These are phyloP conservation scores for Lepidium aucheri DNA, from an alignment of 345 rosid genomes.

Conservation along the genomic window DNA sequence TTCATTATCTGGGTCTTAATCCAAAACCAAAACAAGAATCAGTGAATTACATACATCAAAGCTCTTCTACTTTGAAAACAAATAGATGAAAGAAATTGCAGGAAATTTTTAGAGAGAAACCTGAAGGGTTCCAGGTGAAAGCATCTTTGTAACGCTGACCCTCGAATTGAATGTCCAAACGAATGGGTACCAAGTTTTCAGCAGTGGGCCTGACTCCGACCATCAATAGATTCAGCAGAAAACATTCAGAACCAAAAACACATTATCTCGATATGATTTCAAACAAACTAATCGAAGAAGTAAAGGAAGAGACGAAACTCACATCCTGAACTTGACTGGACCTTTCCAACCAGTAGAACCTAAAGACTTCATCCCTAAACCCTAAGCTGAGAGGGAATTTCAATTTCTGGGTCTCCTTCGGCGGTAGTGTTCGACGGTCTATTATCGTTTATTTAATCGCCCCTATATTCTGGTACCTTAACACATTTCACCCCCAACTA, in stretches of 20 bases:
- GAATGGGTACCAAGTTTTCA: conserved; percentile 83
- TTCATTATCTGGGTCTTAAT: conserved; percentile 81
- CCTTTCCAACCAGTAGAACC: conserved; percentile 21
- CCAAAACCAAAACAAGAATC: conserved; percentile 1
- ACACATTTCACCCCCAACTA: background rate
- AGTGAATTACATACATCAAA: background rate
- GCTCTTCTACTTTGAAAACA: background rate
- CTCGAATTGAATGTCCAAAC: conserved; percentile 82
- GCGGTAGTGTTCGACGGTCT: background rate
- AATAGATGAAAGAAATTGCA: background rate
- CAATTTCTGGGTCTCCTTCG: conserved; percentile 4
- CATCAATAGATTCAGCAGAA: background rate
- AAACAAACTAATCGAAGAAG: background rate
- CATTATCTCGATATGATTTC: background rate
- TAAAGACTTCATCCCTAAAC: conserved; percentile 19
- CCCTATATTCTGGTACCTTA: background rate
- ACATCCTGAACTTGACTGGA: conserved; percentile 87
- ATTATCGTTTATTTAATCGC: background rate
- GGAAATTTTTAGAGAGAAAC: conserved; percentile 27
- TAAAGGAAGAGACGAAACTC: conserved; percentile 17
- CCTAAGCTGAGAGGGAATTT: background rate
- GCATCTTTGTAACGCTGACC: conserved; percentile 86
- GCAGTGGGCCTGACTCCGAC: conserved; percentile 62
- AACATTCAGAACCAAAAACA: conserved; percentile 1
- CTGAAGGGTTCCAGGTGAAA: conserved; percentile 96